Evolutionary conservation across 345 rosid genomes (phyloP), one percentile per base, ranked within the genome.

Genomic region (Eucalyptus globulus): DNA sequence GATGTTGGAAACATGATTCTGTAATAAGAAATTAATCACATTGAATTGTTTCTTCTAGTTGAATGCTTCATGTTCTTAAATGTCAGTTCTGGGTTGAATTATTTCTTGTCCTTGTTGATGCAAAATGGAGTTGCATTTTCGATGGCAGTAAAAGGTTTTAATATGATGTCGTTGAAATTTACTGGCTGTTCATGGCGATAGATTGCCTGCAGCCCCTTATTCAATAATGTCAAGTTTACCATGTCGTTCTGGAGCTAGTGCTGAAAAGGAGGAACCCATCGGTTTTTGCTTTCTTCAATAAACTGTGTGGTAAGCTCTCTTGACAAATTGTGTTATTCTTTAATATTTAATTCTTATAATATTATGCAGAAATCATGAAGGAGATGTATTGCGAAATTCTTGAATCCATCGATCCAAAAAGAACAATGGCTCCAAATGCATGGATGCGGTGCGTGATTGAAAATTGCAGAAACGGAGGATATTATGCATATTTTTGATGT

Each of bases 381-480:
- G 97, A 96, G 92, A 87, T 95, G 49, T 89, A 94, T 87, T 95
- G 91, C 60, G 91, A 92, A 86, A 94, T 97, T 80, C 88, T 95
- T 27, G 91, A 94, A 34, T 97, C 98, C 9, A 93, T 96, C 21
- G 91, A 93, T 90, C 90, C 87, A 26, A 96, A 93, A 92, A 90
- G 95, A 80, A 92, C 97, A 8, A 95, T 94, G 96, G 89, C 98
- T 19, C 99, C 97, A 3, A 97, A 97, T 91, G 94, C 96, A 88
- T 96, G 95, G 97, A 44, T 93, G 88, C 94, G 95, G 95, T 93
- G 96, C 26, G 62, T 96, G 94, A 94, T 95, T 87, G 44, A 7
- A 43, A 43, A 7, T 43, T 43, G 8, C 8, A 43, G 7, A 43
- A 43, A 43, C 8, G 2, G 44, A 43, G 44, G 44, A 43, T 43